Percentiles rank a stretch among this genome's conserved stretches.
These are phyloP conservation scores for Hyaloperonospora brassicae DNA, from an alignment of 352 stramenopile species.

Conservation along the genomic window DNA sequence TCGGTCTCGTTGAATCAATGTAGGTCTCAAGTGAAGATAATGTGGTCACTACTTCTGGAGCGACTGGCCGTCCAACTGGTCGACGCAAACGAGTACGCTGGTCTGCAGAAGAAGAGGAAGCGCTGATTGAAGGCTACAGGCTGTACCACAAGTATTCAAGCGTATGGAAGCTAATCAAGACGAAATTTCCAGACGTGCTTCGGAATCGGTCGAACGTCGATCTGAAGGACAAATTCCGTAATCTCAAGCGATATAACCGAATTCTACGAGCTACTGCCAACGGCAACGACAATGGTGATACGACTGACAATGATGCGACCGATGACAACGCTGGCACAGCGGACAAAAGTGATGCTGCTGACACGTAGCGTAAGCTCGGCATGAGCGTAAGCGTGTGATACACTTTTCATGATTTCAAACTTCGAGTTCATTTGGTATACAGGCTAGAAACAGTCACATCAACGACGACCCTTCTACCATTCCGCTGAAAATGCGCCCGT, in stretches of 20 bases:
- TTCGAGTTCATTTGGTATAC: conserved; percentile 32
- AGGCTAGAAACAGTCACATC: conserved; percentile 32
- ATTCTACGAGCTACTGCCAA: conserved; percentile 13
- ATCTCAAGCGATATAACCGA: conserved; percentile 44
- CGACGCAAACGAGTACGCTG: conserved; percentile 35
- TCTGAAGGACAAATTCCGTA: conserved; percentile 82
- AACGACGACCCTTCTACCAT: conserved; percentile 1
- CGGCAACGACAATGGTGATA: conserved; percentile 6
- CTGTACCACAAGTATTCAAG: conserved; percentile 42
- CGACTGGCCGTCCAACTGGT: neutral
- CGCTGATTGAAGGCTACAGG: conserved; percentile 49
- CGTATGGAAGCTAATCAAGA: conserved; percentile 66
- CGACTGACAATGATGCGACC: conserved; percentile 15
- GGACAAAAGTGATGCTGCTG: conserved; percentile 1
- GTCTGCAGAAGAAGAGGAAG: conserved; percentile 45
- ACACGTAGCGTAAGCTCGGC: neutral
- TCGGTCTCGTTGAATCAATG: neutral
- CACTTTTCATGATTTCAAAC: conserved; percentile 22
- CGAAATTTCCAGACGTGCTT: conserved; percentile 39
- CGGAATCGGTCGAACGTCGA: conserved; percentile 58
- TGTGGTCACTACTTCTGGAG: conserved; percentile 1
- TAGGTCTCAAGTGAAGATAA: conserved; percentile 11
- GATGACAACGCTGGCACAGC: conserved; percentile 9
- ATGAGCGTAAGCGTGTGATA: neutral
- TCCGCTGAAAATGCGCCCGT: conserved; percentile 24